phyloP scores from a whole-genome alignment of 2,329 filamentous ascomycete species.

The Colletotrichum godetiae region DNA sequence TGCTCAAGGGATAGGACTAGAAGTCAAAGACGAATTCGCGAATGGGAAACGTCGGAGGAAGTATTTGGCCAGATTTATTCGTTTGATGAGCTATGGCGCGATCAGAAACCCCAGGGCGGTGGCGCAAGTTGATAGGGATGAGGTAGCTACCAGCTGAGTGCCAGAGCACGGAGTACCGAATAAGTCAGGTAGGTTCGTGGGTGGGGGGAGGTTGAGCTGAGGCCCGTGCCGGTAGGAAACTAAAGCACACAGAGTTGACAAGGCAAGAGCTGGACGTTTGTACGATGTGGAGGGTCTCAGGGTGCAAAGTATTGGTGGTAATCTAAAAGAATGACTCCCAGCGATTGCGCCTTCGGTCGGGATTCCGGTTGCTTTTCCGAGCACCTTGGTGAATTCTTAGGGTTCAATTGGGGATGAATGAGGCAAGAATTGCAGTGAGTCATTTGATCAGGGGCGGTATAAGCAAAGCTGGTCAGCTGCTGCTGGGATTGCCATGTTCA shows the following conservation, averaged over 20 bases:
- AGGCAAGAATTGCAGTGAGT: conserved; percentile 13
- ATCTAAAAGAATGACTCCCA: neutral
- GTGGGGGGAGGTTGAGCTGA: neutral
- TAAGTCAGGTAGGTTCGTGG: neutral
- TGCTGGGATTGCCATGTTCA: neutral
- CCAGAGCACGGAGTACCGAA: conserved; percentile 8
- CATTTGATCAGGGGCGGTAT: conserved; percentile 5
- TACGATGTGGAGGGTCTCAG: neutral
- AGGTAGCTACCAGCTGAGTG: neutral
- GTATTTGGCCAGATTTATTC: conserved; percentile 2
- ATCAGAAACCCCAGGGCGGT: conserved; percentile 29
- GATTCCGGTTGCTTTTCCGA: neutral
- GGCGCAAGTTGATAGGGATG: conserved; percentile 30
- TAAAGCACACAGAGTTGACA: neutral
- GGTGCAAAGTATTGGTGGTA: neutral
- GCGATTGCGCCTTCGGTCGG: conserved; percentile 11
- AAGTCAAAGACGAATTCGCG: neutral
- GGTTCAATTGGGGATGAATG: neutral
- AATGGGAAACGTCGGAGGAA: neutral
- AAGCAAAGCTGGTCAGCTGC: neutral
- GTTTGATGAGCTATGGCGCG: conserved; percentile 34
- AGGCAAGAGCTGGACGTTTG: neutral
- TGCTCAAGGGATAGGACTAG: neutral
- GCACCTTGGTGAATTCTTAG: neutral
- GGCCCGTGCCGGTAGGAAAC: conserved; percentile 26